These are phyloP conservation scores for Penicillium sp. DNA, from an alignment of 2,329 filamentous ascomycete genomes.

Conservation along the genomic window DNA sequence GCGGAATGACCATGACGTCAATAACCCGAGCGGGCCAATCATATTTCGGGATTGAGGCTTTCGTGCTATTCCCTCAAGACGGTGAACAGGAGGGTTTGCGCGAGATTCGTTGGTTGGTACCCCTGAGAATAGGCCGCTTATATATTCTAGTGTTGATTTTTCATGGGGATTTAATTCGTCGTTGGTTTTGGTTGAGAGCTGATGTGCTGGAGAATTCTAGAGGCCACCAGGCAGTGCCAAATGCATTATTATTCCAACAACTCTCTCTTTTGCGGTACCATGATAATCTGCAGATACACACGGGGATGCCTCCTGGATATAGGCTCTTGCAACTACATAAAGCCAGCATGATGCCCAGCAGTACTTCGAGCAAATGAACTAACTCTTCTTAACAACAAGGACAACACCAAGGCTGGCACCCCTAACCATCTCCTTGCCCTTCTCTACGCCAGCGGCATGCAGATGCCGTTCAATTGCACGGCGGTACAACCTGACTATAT, in stretches of 20 bases:
- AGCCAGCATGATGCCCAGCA: background rate
- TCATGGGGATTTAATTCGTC: no score
- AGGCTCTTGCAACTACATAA: background rate
- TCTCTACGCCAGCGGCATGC: constrained; percentile 24
- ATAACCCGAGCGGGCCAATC: constrained; percentile 11
- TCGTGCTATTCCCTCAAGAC: background rate
- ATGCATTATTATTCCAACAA: no score
- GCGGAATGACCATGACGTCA: constrained; percentile 7
- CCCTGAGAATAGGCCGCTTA: background rate
- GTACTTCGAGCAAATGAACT: background rate
- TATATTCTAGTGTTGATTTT: background rate
- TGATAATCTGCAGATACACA: no score
- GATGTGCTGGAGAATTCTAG: no score
- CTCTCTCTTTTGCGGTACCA: no score
- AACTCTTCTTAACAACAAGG: constrained; percentile 10
- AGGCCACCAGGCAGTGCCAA: no score
- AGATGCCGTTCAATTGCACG: constrained; percentile 23
- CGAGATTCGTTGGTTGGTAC: background rate
- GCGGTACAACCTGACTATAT: constrained; percentile 31
- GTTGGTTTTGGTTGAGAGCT: background rate
- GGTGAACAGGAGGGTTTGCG: background rate
- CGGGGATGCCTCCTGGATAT: no score
- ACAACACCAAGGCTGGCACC: constrained; percentile 15
- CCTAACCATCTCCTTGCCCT: constrained; percentile 25
- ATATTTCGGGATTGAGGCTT: background rate